Conservation (phyloP, 208 protist species). For the Entamoeba histolytica region DNA sequence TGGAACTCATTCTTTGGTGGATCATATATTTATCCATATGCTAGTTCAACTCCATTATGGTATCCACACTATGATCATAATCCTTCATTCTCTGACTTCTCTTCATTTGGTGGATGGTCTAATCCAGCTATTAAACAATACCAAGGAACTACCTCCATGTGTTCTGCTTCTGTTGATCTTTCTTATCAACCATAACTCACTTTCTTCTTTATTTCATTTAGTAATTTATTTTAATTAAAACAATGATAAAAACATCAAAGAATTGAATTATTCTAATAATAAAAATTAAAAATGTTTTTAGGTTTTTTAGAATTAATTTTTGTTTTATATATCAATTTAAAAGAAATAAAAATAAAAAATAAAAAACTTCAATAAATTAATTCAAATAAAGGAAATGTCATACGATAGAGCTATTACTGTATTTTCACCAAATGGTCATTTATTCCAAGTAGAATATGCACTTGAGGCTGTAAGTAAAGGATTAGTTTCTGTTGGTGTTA, state of each 20-base stretch:
- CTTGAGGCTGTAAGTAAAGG: constrained; percentile 95
- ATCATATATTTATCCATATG: not conserved
- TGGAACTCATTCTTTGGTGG: not conserved
- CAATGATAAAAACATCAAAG: no score
- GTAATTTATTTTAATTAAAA: no score
- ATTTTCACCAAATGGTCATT: constrained; percentile 98
- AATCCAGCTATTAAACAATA: not conserved
- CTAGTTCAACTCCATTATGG: not conserved
- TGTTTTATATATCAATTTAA: no score
- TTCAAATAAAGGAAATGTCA: not conserved
- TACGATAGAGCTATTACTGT: constrained; percentile 98
- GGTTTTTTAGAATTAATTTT: no score
- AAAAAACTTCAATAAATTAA: not conserved
- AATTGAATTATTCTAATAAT: no score
- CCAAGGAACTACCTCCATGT: not conserved
- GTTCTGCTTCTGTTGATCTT: not conserved
- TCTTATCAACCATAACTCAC: not conserved
- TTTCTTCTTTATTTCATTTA: no score
- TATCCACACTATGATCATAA: not conserved
- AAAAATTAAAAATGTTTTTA: no score
- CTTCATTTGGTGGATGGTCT: constrained; percentile 7
- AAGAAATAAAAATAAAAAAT: no score
- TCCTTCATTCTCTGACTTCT: not conserved
- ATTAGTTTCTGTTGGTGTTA: constrained; percentile 37
- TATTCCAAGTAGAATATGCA: constrained; percentile 99